A percentile compares a stretch with the other conserved stretches of the same genome.
phyloP scores from a whole-genome alignment of 345 rosid genomes.

The Populus simonii region DNA sequence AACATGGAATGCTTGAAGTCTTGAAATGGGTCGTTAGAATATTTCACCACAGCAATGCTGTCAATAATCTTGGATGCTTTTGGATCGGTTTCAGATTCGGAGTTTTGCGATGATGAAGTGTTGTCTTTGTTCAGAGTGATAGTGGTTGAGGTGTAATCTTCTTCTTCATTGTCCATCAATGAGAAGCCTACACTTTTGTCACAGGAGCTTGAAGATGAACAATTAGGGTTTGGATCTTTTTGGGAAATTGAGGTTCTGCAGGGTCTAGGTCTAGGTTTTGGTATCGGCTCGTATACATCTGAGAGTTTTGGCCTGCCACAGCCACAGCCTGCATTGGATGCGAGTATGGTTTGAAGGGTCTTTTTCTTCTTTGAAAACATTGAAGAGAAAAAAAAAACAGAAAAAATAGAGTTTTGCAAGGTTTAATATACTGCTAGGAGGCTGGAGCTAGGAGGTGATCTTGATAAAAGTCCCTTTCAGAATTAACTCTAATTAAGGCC shows the following conservation, averaged over 20 bases:
- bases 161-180: background rate
- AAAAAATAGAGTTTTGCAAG: background rate
- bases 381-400: background rate
- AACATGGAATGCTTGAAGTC: constrained; percentile 57
- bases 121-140: constrained; percentile 19
- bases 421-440: background rate
- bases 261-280: constrained; percentile 10
- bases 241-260: constrained; percentile 7
- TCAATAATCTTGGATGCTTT: constrained; percentile 21
- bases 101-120: constrained; percentile 4
- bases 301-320: constrained; percentile 34
- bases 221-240: background rate
- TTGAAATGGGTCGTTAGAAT: constrained; percentile 44
- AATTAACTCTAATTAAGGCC: background rate
- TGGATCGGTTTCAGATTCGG: constrained; percentile 23
- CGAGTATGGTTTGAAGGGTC: background rate
- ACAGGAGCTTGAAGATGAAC: background rate
- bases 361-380: constrained; percentile 11
- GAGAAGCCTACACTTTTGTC: background rate
- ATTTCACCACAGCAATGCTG: constrained; percentile 48
- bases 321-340: constrained; percentile 12
- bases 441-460: background rate
- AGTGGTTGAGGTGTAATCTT: constrained; percentile 21
- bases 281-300: constrained; percentile 37
- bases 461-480: constrained; percentile 14